Base-by-base conservation (phyloP, 345 rosid genomes). In the Heritiera littoralis region DNA sequence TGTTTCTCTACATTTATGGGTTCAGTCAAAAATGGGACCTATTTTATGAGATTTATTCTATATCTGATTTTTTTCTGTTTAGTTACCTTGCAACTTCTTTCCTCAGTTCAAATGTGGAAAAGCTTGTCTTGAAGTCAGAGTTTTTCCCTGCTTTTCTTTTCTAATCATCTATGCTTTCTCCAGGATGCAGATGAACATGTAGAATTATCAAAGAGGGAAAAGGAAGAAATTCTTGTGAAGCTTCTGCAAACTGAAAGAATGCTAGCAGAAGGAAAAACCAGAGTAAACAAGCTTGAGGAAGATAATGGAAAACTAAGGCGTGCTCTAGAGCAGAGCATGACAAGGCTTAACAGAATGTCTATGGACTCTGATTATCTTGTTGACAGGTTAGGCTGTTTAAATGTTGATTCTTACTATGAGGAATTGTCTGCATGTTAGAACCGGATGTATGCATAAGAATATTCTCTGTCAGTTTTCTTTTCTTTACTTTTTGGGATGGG, bases 291-390 rank as follows among this genome's bases (percentile, higher is more conserved):
- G 83, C 93, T 92, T 58, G 98, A 92, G 85, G 96, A 93, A 72
- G 97, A 96, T 84, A 94, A 92, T 78, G 84, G 87, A 54, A 96
- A 94, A 86, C 87, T 96, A 77, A 92, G 97, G 6, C 93, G 92
- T 77, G 97, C 89, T 79, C 87, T 94, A 80, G 97, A 94, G 81
- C 97, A 94, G 89, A 94, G 97, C 87, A 91, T 96, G 99, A 94
- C 92, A 63, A 91, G 94, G 80, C 97, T 95, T 74, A 91, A 92
- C 84, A 89, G 99, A 86, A 94, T 96, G 98, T 94, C 97, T 10
- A 30, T 92, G 88, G 98, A 96, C 80, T 0, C 38, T 35, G 98
- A 95, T 90, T 92, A 73, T 86, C 91, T 93, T n/a, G 96, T 91
- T 75, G 98, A 96, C 91, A 91, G 99, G 99, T 93, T 75, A 80